A percentile compares a stretch with the other conserved stretches of the same genome.
phyloP scores from a whole-genome alignment of 768 basidiomycete species.

The Hericium erinaceus region DNA sequence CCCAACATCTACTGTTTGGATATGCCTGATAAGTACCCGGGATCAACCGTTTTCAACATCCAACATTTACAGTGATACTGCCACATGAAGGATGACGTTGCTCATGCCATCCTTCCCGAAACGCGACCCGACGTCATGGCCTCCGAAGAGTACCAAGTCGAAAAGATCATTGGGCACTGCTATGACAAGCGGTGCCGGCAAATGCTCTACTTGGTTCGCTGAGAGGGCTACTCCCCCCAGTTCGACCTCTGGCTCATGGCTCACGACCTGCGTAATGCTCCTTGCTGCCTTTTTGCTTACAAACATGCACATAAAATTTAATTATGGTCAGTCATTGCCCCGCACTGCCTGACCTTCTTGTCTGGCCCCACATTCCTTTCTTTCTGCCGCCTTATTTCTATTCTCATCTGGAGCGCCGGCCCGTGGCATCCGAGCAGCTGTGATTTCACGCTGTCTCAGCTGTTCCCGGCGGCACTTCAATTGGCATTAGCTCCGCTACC shows the following conservation, averaged over 20 bases:
- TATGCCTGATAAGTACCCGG: constrained; percentile 13
- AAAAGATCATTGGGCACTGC: too few relatives aligned
- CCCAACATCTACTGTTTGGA: constrained; percentile 15
- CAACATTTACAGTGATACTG: constrained; percentile 3
- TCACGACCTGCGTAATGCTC: neutral
- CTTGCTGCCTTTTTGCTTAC: too few relatives aligned
- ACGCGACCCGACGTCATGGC: neutral
- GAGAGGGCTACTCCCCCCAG: constrained; percentile 9
- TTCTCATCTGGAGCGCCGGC: too few relatives aligned
- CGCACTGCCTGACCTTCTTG: too few relatives aligned
- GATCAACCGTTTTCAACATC: constrained; percentile 18
- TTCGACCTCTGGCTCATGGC: neutral
- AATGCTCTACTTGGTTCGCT: constrained; percentile 4
- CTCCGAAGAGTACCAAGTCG: neutral
- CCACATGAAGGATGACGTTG: constrained; percentile 1
- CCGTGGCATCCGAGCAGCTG: too few relatives aligned
- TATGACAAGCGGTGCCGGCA: too few relatives aligned
- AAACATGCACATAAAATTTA: neutral
- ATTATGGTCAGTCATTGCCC: neutral
- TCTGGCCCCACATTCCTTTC: too few relatives aligned
- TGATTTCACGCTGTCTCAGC: too few relatives aligned
- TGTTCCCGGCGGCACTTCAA: too few relatives aligned
- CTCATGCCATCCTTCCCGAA: neutral
- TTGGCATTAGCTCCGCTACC: too few relatives aligned
- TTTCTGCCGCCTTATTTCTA: too few relatives aligned